Evolutionary conservation across 2,329 filamentous ascomycete genomes (phyloP), one percentile per base, ranked within the genome.

Genomic region (Graphilbum fragrans): DNA sequence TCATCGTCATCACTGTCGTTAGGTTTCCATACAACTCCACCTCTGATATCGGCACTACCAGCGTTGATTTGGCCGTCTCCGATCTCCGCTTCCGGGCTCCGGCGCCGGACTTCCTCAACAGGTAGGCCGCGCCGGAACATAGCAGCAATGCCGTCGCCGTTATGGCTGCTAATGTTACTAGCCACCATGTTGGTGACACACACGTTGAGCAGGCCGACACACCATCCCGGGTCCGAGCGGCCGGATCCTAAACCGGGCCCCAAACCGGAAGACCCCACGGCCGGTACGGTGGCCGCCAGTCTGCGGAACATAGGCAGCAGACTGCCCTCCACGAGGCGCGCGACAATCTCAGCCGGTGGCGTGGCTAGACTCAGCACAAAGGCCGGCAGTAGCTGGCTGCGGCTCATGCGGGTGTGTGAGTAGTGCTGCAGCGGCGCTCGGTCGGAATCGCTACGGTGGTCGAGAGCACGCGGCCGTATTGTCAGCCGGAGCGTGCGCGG

Each of bases 91-190:
- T n/a, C n/a, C n/a, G n/a, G n/a, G n/a, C n/a, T n/a, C n/a, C n/a
- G n/a, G n/a, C n/a, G n/a, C n/a, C n/a, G n/a, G n/a, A n/a, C n/a
- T n/a, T n/a, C n/a, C n/a, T n/a, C n/a, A n/a, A n/a, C n/a, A n/a
- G n/a, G n/a, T n/a, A n/a, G n/a, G n/a, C n/a, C n/a, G n/a, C 79
- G 70, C 52, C 67, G 77, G 56, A 95, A 93, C 86, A 95, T 93
- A 53, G 67, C 73, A 1, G 72, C 72, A 49, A 95, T 94, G 53
- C 94, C 80, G 48, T 82, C 70, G 1, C 84, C 85, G n/a, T 63
- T 12, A 27, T 7, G 7, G 23, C 23, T 12, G 23, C 7, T 12
- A 12, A 27, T 12, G 23, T 12, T 27, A 12, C 23, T 12, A 27
- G 71, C 31, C 58, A 59, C 32, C 80, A 96, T 88, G 55, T 94